These are phyloP conservation scores for Plantago major DNA, from an alignment of 257 asterid species.

Conservation along the genomic window DNA sequence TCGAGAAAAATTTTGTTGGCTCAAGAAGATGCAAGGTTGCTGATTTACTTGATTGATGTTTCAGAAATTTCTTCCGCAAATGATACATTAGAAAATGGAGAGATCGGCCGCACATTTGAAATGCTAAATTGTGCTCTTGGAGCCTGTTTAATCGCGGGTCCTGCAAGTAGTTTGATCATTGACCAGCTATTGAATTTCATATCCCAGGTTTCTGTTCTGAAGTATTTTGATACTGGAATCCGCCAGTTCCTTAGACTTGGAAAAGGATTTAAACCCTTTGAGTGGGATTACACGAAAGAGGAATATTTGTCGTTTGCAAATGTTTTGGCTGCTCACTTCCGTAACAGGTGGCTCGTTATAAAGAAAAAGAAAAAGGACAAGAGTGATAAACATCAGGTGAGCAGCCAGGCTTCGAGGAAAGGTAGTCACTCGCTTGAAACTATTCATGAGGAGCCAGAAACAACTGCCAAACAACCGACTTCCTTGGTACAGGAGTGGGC, in stretches of 20 bases:
- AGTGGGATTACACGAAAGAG: slow-evolving; percentile 61
- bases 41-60: slow-evolving; percentile 50
- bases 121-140: slow-evolving; percentile 49
- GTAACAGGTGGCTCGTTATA: slow-evolving; percentile 63
- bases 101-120: slow-evolving; percentile 28
- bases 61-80: slow-evolving; percentile 19
- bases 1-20: slow-evolving; percentile 51
- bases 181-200: slow-evolving; percentile 53
- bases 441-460: slow-evolving; percentile 53
- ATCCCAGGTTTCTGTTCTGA: slow-evolving; percentile 58
- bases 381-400: slow-evolving; percentile 22
- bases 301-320: slow-evolving; percentile 51
- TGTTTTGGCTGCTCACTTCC: slow-evolving; percentile 65
- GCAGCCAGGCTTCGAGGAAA: slow-evolving; percentile 30
- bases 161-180: slow-evolving; percentile 40
- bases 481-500: slow-evolving; percentile 77
- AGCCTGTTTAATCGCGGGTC: slow-evolving; percentile 58
- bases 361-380: slow-evolving; percentile 45
- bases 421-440: slow-evolving; percentile 48
- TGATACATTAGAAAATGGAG: slow-evolving; percentile 32
- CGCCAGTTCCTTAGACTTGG: slow-evolving; percentile 36
- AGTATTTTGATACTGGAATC: slow-evolving; percentile 51
- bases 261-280: slow-evolving; percentile 33
- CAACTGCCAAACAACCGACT: slow-evolving; percentile 26
- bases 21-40: slow-evolving; percentile 64